phyloP scores from a whole-genome alignment of 2,329 filamentous ascomycete species.

The Nemania sp. region DNA sequence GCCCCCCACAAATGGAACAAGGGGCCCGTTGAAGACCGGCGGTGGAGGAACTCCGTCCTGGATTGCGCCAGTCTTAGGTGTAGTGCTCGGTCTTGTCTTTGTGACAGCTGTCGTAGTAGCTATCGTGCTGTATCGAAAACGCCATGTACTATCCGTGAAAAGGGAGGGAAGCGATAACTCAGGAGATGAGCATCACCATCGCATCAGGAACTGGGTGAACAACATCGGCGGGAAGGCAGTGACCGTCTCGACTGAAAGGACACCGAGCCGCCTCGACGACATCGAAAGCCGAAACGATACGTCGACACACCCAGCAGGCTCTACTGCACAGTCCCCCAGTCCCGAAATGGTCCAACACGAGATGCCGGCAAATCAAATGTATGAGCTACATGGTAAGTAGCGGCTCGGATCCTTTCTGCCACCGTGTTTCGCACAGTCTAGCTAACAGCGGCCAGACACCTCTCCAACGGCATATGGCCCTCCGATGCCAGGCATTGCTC shows the following conservation, averaged over 20 bases:
- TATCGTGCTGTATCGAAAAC: constrained; percentile 58
- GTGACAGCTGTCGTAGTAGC: constrained; percentile 56
- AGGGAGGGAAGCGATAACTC: constrained; percentile 45
- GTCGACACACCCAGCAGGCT: constrained; percentile 25
- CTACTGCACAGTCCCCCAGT: background rate
- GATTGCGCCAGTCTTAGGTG: constrained; percentile 65
- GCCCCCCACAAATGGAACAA: constrained; percentile 37
- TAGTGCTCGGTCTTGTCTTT: constrained; percentile 62
- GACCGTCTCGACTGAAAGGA: constrained; percentile 53
- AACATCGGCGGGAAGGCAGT: constrained; percentile 48
- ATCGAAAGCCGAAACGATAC: constrained; percentile 41
- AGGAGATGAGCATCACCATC: constrained; percentile 52
- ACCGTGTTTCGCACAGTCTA: background rate
- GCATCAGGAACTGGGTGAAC: constrained; percentile 58
- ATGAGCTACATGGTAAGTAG: constrained; percentile 24
- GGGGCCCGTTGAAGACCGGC: constrained; percentile 30
- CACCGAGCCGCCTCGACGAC: constrained; percentile 44
- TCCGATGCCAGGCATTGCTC: background rate
- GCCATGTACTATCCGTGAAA: constrained; percentile 47
- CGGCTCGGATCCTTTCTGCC: background rate
- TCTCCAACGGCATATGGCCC: background rate
- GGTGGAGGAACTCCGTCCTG: constrained; percentile 55
- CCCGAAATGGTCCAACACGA: constrained; percentile 19
- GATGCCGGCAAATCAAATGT: constrained; percentile 30
- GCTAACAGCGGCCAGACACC: constrained; percentile 17